Base-by-base conservation (phyloP, 2,329 filamentous ascomycete species). In the Xenoacremonium recifei region DNA sequence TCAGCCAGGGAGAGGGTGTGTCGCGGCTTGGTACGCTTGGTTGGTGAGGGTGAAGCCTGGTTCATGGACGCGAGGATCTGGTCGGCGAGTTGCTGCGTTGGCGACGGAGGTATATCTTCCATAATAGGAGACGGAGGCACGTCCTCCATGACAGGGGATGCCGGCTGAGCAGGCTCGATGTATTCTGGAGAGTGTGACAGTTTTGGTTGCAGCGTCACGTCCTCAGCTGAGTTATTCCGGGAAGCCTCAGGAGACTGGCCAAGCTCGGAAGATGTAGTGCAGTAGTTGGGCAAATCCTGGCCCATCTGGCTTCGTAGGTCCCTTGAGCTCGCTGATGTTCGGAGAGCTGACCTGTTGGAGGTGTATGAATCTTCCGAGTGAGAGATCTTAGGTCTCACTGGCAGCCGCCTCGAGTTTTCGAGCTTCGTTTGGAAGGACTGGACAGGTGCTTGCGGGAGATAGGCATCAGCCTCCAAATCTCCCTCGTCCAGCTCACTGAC, bases 1-100 rank as follows among this genome's bases (percentile, higher is more conserved):
- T 95, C 89, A 4, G 85, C 77, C 1, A 93, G 75, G 0, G 84
- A 83, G 7, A 85, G 65, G 0, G 73, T 76, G 37, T 80, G 79
- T 0, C 79, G 71, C 0, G 69, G 66, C 43, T 70, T 75, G 3
- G 51, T 27, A 12, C 58, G 61, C 51, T 80, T 83, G 32, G 67
- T 59, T 0, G 80, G 80, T 0, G 80, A 83, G 0, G 79, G 79
- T 2, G 80, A 81, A 1, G 71, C 68, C 34, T 71, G 70, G 18
- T 72, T 66, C 59, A 82, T 75, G 0, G 75, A 77, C 11, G 72
- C 71, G 4, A 82, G 60, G 31, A 82, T 82, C 30, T 75, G 66
- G 42, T 82, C 75, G 1, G 78, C 78, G 46, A 76, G 57, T n/a
- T 68, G 65, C 41, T 79, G 73, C 0, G 72, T 73, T 1, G 72